Evolutionary conservation across 2,329 filamentous ascomycete genomes (phyloP).

Genomic region (Ceratocystis smalleyi): DNA sequence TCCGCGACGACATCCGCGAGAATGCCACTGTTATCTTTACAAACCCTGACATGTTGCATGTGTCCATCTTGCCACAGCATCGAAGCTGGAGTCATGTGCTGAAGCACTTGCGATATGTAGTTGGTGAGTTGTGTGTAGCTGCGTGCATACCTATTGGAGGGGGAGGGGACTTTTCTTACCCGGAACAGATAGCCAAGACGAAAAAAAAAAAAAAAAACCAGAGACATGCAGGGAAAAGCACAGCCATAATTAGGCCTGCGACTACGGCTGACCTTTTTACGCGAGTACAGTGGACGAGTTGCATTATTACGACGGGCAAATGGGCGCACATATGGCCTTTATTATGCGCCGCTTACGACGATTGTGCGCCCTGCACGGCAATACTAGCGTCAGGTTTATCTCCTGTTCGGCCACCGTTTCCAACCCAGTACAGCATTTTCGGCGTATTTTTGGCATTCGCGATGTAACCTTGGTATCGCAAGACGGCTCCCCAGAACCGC

Average conservation of each 20-base stretch:
- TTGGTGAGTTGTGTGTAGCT: slow-evolving; percentile 32
- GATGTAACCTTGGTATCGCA: slow-evolving; percentile 71
- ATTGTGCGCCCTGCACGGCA: slow-evolving; percentile 81
- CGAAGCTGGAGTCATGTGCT: slow-evolving; percentile 76
- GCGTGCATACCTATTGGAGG: neutral
- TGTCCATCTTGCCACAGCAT: slow-evolving; percentile 86
- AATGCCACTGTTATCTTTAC: slow-evolving; percentile 90
- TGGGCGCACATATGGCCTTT: slow-evolving; percentile 85
- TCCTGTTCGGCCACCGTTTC: slow-evolving; percentile 94
- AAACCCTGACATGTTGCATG: slow-evolving; percentile 94
- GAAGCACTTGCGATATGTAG: slow-evolving; percentile 79
- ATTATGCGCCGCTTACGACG: slow-evolving; percentile 82
- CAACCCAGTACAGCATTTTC: slow-evolving; percentile 83
- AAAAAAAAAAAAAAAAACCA: neutral
- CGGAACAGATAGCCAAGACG: neutral
- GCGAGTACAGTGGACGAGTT: slow-evolving; percentile 53
- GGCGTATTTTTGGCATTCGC: slow-evolving; percentile 78
- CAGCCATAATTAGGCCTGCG: neutral
- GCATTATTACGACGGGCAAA: slow-evolving; percentile 89
- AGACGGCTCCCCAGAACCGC: slow-evolving; percentile 63
- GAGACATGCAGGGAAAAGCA: neutral
- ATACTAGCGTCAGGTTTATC: slow-evolving; percentile 62
- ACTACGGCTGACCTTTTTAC: slow-evolving; percentile 8
- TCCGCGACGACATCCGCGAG: slow-evolving; percentile 67
- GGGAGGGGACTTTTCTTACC: neutral